Evolutionary conservation across 768 basidiomycete genomes (phyloP), one percentile per base, ranked within the genome.

Genomic region (Tulasnella sp.): DNA sequence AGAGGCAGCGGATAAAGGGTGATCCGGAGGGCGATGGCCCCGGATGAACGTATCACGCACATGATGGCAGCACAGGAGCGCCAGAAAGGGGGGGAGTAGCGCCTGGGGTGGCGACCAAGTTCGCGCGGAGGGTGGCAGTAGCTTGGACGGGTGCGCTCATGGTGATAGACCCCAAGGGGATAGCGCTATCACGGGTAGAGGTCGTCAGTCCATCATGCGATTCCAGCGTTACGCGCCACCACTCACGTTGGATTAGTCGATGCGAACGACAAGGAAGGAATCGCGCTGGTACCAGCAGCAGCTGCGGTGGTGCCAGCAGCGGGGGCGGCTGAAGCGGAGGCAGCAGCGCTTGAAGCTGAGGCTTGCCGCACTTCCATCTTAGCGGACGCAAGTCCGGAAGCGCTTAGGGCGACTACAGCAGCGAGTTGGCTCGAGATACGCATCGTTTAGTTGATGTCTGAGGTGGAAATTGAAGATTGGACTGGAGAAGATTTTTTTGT

Each of bases 111-210:
- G 89, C 83, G 4, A 86, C 78, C 74, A 82, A 85, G 9, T 87
- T 89, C 1, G 86, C 81, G 4, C 84, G 82, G 5, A 91, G 81
- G 2, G 88, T 81, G 36, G 80, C 79, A 0, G 89, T 89, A 0
- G 85, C 74, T 29, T 84, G 84, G 64, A 84, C 84, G 36, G 85
- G 49, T 12, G 86, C 85, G 71, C 81, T 83, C 2, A 85, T 84
- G 34, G 85, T 82, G 77, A 91, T 89, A 11, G 80, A 81, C 0
- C 86, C 81, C 68, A 91, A 82, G 17, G 90, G 89, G 68, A 89
- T 82, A 58, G 90, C 90, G 38, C 89, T 90, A 81, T 90, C 89
- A 8, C 5, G 5, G 86, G 85, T 81, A 78, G 25, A 89, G 82
- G 22, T 4, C 38, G 29, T 40, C 38, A 40, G 71, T 34, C 45